A percentile compares a stretch with the other conserved stretches of the same genome.
These are phyloP conservation scores for Tylopilus vinaceipallidus DNA, from an alignment of 768 basidiomycete genomes.

Conservation along the genomic window DNA sequence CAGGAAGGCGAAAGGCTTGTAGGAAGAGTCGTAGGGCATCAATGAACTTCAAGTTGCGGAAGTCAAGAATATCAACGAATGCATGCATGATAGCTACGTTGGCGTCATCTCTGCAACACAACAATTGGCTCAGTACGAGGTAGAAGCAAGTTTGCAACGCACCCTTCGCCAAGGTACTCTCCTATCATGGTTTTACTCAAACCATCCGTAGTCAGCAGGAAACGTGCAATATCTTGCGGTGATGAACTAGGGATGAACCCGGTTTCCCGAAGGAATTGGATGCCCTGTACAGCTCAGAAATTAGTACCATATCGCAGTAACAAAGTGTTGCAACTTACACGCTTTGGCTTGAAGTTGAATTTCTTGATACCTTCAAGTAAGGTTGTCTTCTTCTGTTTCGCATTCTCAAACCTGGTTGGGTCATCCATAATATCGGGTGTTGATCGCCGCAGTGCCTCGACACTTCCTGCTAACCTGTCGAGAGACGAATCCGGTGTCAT, in stretches of 20 bases:
- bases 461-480: conserved; percentile 54
- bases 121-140: conserved; percentile 3
- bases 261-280: conserved; percentile 82
- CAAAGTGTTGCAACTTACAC: conserved; percentile 49
- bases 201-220: conserved; percentile 87
- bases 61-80: conserved; percentile 91
- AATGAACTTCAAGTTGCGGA: conserved; percentile 77
- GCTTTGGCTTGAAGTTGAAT: conserved; percentile 99
- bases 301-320: neutral
- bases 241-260: conserved; percentile 77
- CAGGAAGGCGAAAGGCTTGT: conserved; percentile 95
- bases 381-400: conserved; percentile 95
- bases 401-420: conserved; percentile 88
- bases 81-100: conserved; percentile 96
- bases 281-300: conserved; percentile 54
- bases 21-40: conserved; percentile 88
- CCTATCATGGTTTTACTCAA: conserved; percentile 95
- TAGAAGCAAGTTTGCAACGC: conserved; percentile 26
- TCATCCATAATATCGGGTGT: conserved; percentile 88
- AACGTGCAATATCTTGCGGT: conserved; percentile 78
- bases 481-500: conserved; percentile 55
- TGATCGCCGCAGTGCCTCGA: conserved; percentile 57
- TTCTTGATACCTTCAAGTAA: conserved; percentile 93
- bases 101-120: conserved; percentile 65
- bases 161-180: conserved; percentile 98